phyloP scores from a whole-genome alignment of 75 land plant genomes.

The Isoetes taiwanensis region DNA sequence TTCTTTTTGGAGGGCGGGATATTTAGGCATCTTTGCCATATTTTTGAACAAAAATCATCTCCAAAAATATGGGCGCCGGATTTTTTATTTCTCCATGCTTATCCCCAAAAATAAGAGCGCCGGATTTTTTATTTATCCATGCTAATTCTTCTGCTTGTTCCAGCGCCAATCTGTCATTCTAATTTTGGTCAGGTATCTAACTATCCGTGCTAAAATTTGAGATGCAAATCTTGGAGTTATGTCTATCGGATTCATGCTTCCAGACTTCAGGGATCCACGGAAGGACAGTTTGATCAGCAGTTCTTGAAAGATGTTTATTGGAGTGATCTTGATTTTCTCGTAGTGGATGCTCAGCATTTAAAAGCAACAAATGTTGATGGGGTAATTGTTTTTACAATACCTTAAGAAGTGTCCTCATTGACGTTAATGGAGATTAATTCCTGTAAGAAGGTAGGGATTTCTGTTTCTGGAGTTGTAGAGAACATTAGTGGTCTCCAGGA shows the following conservation, averaged over 20 bases:
- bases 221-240: constrained; percentile 95
- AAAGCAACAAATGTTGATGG: constrained; percentile 86
- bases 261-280: constrained; percentile 92
- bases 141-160: too few relatives aligned
- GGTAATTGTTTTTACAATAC: constrained; percentile 88
- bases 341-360: constrained; percentile 91
- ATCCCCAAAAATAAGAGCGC: too few relatives aligned
- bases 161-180: too few relatives aligned
- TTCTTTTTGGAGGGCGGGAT: too few relatives aligned
- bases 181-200: too few relatives aligned
- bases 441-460: constrained; percentile 85
- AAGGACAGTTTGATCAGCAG: constrained; percentile 91
- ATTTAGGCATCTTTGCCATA: too few relatives aligned
- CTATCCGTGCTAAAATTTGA: too few relatives aligned
- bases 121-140: too few relatives aligned
- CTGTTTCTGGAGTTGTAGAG: constrained; percentile 88
- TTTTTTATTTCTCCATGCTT: too few relatives aligned
- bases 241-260: constrained; percentile 97
- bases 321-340: constrained; percentile 87
- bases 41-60: too few relatives aligned
- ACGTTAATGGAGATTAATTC: constrained; percentile 96
- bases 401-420: constrained; percentile 88
- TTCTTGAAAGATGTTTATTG: constrained; percentile 92
- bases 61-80: too few relatives aligned
- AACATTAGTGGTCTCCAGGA: constrained; percentile 93